Conservation (phyloP, 495 filamentous ascomycete species). For the Neurospora sp. region DNA sequence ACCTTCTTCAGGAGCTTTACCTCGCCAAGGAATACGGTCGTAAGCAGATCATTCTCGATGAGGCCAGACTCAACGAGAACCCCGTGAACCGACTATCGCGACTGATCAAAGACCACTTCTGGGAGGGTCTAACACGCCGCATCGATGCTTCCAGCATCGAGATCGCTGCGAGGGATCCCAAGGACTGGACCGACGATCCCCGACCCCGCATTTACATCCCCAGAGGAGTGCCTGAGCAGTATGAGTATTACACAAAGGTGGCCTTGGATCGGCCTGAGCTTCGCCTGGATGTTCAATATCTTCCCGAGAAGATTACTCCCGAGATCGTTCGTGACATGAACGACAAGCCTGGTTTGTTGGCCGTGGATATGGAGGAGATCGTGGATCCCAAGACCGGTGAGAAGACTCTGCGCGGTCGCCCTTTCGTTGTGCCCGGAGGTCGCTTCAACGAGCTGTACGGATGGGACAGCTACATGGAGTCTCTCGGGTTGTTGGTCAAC, state of each 20-base stretch:
- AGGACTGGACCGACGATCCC: slow-evolving; percentile 83
- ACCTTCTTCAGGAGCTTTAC: slow-evolving; percentile 85
- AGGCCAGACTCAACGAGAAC: slow-evolving; percentile 81
- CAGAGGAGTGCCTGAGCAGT: slow-evolving; percentile 71
- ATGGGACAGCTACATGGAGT: slow-evolving; percentile 98
- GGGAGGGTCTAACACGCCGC: slow-evolving; percentile 74
- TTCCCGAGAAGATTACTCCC: slow-evolving; percentile 63
- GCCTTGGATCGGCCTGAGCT: slow-evolving; percentile 67
- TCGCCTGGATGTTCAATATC: slow-evolving; percentile 71
- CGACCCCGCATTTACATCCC: slow-evolving; percentile 90
- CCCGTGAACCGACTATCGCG: slow-evolving; percentile 78
- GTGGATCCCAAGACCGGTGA: slow-evolving; percentile 53
- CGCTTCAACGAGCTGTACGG: slow-evolving; percentile 95
- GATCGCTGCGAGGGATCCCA: slow-evolving; percentile 73
- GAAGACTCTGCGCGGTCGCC: slow-evolving; percentile 62
- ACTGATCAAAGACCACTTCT: slow-evolving; percentile 79
- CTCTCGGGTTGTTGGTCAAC: slow-evolving; percentile 72
- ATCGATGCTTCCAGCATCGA: slow-evolving; percentile 87
- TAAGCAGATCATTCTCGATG: slow-evolving; percentile 77
- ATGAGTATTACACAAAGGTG: slow-evolving; percentile 74
- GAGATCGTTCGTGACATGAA: slow-evolving; percentile 66
- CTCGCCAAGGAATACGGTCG: slow-evolving; percentile 79
- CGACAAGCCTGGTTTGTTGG: slow-evolving; percentile 75
- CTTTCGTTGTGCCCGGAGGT: slow-evolving; percentile 92
- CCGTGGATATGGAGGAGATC: slow-evolving; percentile 75